Base-by-base conservation (phyloP, 805 yeast genomes). In the Candida insectorum region DNA sequence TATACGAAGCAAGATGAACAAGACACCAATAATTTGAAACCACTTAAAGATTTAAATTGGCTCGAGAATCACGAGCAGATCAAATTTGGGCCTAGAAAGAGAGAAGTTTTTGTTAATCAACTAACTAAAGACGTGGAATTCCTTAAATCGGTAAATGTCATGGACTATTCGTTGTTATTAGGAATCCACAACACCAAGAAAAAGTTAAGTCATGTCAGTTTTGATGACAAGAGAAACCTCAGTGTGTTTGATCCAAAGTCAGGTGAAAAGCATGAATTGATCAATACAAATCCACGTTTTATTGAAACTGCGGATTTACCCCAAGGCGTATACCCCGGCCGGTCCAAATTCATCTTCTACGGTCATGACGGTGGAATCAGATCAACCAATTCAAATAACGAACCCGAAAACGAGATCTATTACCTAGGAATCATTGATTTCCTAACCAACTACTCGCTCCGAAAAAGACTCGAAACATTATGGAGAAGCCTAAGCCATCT, bases 401-500 rank as follows among this genome's bases (percentile, higher is more conserved):
- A 75, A 29, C 85, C 86, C 16, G 51, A 75, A 22, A 69, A 76
- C 19, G 75, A 81, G 34, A 75, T 91, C 6, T 93, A 93, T 60
- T 93, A 89, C 51, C 63, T 93, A 48, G 98, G 98, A 6, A 81
- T 93, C 24, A 93, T 93, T 43, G 98, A 93, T 54, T 91, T 96
- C 59, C 66, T 93, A 45, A 93, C 98, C 0, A 77, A 77, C 43
- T 86, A 86, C 48, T 78, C 85, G 0, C 58, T 81, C 15, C 62
- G 78, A 44, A 93, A 93, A 55, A 73, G 75, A 43, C 56, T 88
- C 28, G 98, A 93, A 53, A 91, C 97, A 0, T 75, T 85, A 42
- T 83, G 88, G 79, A 75, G 95, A 54, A 71, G 85, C 11, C 48
- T 93, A 16, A 73, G 75, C 23, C 85, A 86, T 51, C 72, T 79